A percentile compares a stretch with the other conserved stretches of the same genome.
phyloP scores from a whole-genome alignment of 108 stramenopile genomes.

The Bacterosira constricta region DNA sequence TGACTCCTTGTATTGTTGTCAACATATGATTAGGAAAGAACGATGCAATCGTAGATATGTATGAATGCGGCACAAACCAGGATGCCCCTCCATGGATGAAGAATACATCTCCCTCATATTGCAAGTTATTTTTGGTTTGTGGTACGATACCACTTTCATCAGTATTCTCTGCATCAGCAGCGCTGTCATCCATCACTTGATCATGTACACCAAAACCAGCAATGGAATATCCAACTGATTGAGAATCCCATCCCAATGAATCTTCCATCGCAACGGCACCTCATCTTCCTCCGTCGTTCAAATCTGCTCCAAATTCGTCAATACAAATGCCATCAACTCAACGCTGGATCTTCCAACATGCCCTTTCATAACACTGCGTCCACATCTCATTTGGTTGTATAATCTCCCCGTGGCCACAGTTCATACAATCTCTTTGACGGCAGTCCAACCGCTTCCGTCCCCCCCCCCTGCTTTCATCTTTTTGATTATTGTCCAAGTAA shows the following conservation, averaged over 20 bases:
- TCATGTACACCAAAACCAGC: conserved; percentile 75
- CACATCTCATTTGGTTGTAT: conserved; percentile 56
- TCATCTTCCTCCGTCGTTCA: conserved; percentile 20
- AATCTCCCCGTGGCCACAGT: conserved; percentile 49
- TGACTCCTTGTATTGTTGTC: conserved; percentile 84
- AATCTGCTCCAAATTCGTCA: conserved; percentile 80
- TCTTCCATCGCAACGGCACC: conserved; percentile 70
- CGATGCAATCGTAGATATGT: conserved; percentile 72
- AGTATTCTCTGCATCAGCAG: neutral
- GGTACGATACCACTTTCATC: too few relatives aligned
- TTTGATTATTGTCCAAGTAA: conserved; percentile 53
- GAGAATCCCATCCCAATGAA: conserved; percentile 76
- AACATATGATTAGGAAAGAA: conserved; percentile 91
- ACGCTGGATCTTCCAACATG: conserved; percentile 74
- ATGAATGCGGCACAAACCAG: conserved; percentile 78
- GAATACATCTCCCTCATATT: conserved; percentile 74
- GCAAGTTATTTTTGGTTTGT: neutral
- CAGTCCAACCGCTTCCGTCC: conserved; percentile 65
- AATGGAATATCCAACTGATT: conserved; percentile 64
- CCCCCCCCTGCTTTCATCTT: conserved; percentile 7
- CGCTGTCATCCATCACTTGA: conserved; percentile 16
- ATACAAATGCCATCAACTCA: conserved; percentile 86
- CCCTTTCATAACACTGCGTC: conserved; percentile 59
- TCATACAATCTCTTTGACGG: conserved; percentile 79
- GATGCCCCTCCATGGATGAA: conserved; percentile 90